phyloP scores from a whole-genome alignment of 441 rosid species.

The Gossypium aridum region DNA sequence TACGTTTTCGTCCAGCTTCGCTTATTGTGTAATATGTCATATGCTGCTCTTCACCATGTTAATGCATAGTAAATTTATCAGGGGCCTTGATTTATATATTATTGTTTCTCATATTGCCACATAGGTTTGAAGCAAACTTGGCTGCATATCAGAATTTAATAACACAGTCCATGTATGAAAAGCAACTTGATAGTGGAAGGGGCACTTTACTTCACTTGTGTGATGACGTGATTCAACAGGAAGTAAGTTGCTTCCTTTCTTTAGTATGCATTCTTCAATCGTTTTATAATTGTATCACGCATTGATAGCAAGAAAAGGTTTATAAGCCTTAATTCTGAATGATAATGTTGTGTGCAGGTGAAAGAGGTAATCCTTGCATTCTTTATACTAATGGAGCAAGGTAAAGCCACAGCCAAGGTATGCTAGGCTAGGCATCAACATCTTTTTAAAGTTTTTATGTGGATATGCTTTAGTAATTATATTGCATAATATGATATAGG shows the following conservation, averaged over 20 bases:
- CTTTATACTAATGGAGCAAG: slow-evolving; percentile 80
- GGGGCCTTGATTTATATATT: slow-evolving; percentile 1
- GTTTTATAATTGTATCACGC: too few species aligned
- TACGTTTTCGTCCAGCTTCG: slow-evolving; percentile 31
- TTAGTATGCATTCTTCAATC: not conserved
- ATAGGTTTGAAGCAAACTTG: slow-evolving; percentile 74
- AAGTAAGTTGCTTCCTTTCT: slow-evolving; percentile 33
- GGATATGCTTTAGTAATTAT: not conserved
- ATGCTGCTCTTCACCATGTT: not conserved
- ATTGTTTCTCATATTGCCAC: slow-evolving; percentile 19
- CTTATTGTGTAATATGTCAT: not conserved
- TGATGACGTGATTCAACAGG: slow-evolving; percentile 89
- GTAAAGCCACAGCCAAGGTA: slow-evolving; percentile 53
- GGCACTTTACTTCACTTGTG: slow-evolving; percentile 94
- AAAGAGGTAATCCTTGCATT: slow-evolving; percentile 85
- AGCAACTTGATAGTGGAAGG: slow-evolving; percentile 92
- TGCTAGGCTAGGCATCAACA: not conserved
- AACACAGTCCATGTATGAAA: slow-evolving; percentile 85
- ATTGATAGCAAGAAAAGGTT: too few species aligned
- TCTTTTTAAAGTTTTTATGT: too few species aligned
- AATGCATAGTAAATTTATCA: too few species aligned
- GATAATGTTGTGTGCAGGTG: slow-evolving; percentile 41
- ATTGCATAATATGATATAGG: slow-evolving; percentile 31
- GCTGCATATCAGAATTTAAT: slow-evolving; percentile 84
- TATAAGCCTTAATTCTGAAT: too few species aligned